Evolutionary conservation across 768 basidiomycete species (phyloP), one percentile per base, ranked within the genome.

Genomic region (Crucibulum laeve): DNA sequence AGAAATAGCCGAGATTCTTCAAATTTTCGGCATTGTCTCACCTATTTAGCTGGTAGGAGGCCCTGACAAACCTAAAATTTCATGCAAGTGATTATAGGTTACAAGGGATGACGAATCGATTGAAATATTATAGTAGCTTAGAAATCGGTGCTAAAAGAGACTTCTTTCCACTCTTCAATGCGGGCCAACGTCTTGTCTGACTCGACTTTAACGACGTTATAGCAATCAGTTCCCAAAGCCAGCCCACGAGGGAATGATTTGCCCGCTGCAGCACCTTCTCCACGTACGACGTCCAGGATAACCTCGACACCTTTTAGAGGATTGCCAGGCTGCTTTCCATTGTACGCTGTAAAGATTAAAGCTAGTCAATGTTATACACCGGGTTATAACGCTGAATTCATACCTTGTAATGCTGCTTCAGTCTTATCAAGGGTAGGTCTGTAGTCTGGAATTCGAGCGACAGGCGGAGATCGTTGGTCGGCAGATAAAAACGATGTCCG

Each of bases 281-380:
- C 60, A 25, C 53, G 46, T 14, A 63, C 56, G 1, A 69, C 43
- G 37, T 69, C 68, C 7, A 61, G 54, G 5, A 69, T 58, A 4
- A 63, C 47, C 25, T 62, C 43, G 4, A 61, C 69, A 1, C 62
- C 67, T 44, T 67, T 66, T 11, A 40, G 19, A 2, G 68, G 67
- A 39, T 71, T 58, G 0, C 71, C 69, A 1, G 63, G 68, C 43
- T 69, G 64, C 15, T 61, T 59, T 6, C 65, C 64, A 33, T 64
- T 59, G 38, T 50, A 58, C 3, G 53, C 67, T 64, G 51, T 18
- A 0, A 40, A 43, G 43, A 28, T 4, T 41, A 25, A 6, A 43
- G 36, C 33, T 40, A 34, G 25, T 17, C 13, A 30, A n/a, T n/a
- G 18, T 22, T 7, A 23, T 13, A 39, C 34, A 25, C 17, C 5